These are phyloP conservation scores for Blastomyces silverae DNA, from an alignment of 2,329 filamentous ascomycete genomes.

Conservation along the genomic window DNA sequence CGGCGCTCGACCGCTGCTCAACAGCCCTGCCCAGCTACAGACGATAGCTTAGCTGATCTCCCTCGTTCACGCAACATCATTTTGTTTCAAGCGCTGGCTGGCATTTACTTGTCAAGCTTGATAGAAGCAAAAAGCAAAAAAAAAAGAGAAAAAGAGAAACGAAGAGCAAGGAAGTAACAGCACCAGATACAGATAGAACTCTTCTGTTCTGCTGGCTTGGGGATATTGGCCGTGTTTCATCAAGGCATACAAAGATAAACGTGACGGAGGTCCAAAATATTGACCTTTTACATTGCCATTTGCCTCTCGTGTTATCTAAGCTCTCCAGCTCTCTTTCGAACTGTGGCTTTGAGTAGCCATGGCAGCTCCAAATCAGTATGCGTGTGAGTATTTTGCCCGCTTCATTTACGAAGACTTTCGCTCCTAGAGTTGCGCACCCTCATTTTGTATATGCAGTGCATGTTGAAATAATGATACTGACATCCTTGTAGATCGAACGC, in stretches of 20 bases:
- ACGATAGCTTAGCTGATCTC: conserved; percentile 20
- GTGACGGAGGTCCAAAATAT: neutral
- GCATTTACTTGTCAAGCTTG: conserved; percentile 47
- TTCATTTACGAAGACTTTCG: neutral
- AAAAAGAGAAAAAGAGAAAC: neutral
- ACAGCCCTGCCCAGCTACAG: conserved; percentile 3
- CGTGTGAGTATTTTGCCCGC: conserved; percentile 51
- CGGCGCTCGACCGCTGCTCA: conserved; percentile 1
- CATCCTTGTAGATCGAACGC: conserved; percentile 63
- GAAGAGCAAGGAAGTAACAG: neutral
- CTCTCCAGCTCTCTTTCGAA: neutral
- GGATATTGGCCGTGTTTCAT: conserved; percentile 10
- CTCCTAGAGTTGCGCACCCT: neutral
- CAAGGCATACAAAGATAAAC: neutral
- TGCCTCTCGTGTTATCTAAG: neutral
- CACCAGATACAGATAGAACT: conserved; percentile 6
- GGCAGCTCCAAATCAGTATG: conserved; percentile 89
- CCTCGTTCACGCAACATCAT: conserved; percentile 12
- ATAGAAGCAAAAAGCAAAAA: conserved; percentile 13
- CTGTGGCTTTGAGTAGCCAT: conserved; percentile 93
- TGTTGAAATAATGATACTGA: conserved; percentile 18
- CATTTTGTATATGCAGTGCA: neutral
- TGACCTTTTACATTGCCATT: conserved; percentile 4
- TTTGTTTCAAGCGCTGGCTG: conserved; percentile 39
- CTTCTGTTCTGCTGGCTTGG: conserved; percentile 4